phyloP scores from a whole-genome alignment of 257 asterid species.

The Dorcoceras hygrometricum region DNA sequence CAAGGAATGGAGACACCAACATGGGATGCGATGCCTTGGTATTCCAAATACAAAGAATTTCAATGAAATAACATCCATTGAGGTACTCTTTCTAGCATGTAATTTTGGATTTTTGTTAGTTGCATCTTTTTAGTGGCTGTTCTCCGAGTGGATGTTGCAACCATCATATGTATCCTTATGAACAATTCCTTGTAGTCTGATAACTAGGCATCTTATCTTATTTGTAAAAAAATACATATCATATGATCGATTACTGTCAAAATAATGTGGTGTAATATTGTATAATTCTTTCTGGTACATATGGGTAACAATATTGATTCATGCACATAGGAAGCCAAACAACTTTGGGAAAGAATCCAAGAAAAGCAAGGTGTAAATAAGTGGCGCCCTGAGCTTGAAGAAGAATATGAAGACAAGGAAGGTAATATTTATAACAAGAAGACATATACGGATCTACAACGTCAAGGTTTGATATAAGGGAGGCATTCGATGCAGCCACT shows the following conservation, averaged over 20 bases:
- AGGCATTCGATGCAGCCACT: neutral
- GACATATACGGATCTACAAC: slow-evolving; percentile 92
- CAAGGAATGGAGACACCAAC: slow-evolving; percentile 98
- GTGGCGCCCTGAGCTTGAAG: slow-evolving; percentile 99
- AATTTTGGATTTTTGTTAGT: neutral
- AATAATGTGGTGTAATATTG: neutral
- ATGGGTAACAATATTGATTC: slow-evolving; percentile 7
- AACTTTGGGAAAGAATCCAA: slow-evolving; percentile 91
- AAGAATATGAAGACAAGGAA: slow-evolving; percentile 94
- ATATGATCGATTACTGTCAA: neutral
- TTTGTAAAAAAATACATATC: neutral
- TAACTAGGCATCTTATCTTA: neutral
- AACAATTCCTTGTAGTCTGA: neutral
- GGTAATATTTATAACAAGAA: slow-evolving; percentile 97
- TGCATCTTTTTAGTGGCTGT: neutral
- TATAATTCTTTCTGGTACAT: neutral
- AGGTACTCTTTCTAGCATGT: slow-evolving; percentile 38
- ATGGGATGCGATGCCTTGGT: slow-evolving; percentile 98
- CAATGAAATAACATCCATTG: slow-evolving; percentile 87
- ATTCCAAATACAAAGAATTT: slow-evolving; percentile 96
- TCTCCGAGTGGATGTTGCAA: neutral
- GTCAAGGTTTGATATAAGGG: slow-evolving; percentile 85
- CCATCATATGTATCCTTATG: neutral
- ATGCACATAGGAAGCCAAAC: slow-evolving; percentile 80
- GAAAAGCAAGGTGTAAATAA: slow-evolving; percentile 78